Evolutionary conservation across 2,329 filamentous ascomycete species (phyloP).

Genomic region (Penicillium sp.): DNA sequence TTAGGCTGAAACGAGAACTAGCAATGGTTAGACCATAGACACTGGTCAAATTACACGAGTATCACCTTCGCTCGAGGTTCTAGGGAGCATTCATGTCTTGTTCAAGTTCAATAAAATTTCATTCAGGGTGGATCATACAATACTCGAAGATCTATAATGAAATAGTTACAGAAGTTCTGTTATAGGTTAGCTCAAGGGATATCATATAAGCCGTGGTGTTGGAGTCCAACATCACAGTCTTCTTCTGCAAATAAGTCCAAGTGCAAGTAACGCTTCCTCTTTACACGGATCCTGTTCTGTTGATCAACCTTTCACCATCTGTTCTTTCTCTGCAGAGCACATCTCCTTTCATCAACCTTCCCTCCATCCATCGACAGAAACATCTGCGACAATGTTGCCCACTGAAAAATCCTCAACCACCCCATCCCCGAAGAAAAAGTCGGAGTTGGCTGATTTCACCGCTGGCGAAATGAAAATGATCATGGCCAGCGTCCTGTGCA

Average conservation of each 20-base stretch:
- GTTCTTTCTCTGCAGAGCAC: background rate
- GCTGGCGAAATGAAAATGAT: background rate
- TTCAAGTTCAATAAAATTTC: background rate
- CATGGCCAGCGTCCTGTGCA: background rate
- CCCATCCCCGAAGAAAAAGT: background rate
- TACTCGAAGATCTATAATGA: background rate
- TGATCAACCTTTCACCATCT: background rate
- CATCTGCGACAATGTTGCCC: background rate
- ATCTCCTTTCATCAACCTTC: background rate
- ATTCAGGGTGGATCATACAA: background rate
- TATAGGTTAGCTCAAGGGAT: background rate
- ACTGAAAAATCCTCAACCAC: background rate
- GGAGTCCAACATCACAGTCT: background rate
- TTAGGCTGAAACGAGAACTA: background rate
- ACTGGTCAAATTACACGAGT: no score
- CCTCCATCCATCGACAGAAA: background rate
- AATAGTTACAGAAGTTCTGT: background rate
- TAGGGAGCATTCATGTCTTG: background rate
- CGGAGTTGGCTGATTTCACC: background rate
- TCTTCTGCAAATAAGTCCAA: background rate
- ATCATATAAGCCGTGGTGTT: background rate
- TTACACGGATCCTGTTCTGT: background rate
- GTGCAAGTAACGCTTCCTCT: background rate
- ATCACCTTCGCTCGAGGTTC: background rate
- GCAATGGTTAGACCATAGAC: no score